Base-by-base conservation (phyloP, 495 filamentous ascomycete species). In the Penicillium nucicola region DNA sequence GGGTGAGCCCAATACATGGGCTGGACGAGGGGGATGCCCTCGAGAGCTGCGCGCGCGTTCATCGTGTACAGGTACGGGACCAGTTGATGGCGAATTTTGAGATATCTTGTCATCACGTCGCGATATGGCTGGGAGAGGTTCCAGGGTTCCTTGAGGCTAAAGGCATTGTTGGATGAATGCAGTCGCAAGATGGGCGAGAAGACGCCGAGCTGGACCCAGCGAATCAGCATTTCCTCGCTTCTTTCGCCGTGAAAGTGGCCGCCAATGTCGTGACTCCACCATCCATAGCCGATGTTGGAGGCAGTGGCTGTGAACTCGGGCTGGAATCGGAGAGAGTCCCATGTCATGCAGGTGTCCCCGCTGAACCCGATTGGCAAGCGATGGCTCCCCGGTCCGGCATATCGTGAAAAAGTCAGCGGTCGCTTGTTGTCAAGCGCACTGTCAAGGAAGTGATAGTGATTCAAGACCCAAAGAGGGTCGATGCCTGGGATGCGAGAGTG, bases 201-300 rank as follows among this genome's bases (percentile, higher is more conserved):
- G 3, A 65, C 68, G 7, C 81, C 81, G 0, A 77, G 67, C 56
- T 84, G 81, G 5, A 81, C 71, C 81, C 80, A 84, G 40, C 81
- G 76, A 15, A 73, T 71, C 1, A 69, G 60, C 10, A 84, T 68
- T 48, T 84, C 76, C 38, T 81, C 78, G 45, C 78, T 78, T 9
- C 70, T 72, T 5, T 57, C 52, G 1, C 81, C 81, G 11, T 55
- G 60, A 44, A 70, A 71, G 53, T 84, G 81, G 18, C 81, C 81
- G 17, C 81, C 81, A 37, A 84, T 83, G 50, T 84, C 81, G 56
- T 84, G 79, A 45, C 77, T 81, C 81, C 81, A 84, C 80, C 80
- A 84, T 8, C 80, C 80, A 48, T 77, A 84, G 3, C 81, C 81
- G 48, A 84, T 83, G 64, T 84, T 84, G 12, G 78, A 82, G 0